Evolutionary conservation across 805 yeast species (phyloP).

Genomic region (Candida germanica): DNA sequence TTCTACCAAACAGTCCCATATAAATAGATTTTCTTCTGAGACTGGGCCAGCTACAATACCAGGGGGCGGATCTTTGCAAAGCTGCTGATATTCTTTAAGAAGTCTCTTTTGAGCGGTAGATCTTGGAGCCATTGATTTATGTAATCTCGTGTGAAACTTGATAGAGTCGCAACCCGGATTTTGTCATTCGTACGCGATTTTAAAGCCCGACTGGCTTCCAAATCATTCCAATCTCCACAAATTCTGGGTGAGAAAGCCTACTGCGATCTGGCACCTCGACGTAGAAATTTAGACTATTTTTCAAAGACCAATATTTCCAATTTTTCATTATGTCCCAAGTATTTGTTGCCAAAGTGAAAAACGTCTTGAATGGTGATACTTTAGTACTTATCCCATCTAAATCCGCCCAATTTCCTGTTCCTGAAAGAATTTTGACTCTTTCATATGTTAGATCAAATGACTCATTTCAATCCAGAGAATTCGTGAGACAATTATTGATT

Average conservation of each 20-base stretch:
- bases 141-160: neutral
- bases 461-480: constrained; percentile 61
- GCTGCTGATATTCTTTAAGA: constrained; percentile 84
- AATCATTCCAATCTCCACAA: no score
- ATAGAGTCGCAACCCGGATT: neutral
- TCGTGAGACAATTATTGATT: constrained; percentile 55
- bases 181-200: neutral
- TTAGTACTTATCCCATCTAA: constrained; percentile 54
- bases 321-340: constrained; percentile 6
- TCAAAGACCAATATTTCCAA: no score
- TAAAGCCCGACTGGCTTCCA: no score
- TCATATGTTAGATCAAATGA: constrained; percentile 62
- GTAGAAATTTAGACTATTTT: no score
- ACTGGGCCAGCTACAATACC: constrained; percentile 94
- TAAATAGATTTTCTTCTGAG: constrained; percentile 65
- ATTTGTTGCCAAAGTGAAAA: constrained; percentile 59
- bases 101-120: constrained; percentile 82
- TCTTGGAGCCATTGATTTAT: constrained; percentile 26
- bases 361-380: constrained; percentile 70
- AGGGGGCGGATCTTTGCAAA: constrained; percentile 83
- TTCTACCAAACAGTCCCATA: constrained; percentile 81
- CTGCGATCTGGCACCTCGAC: no score
- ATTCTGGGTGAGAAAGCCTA: no score
- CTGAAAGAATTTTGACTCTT: constrained; percentile 62
- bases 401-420: constrained; percentile 39